Percentiles rank a stretch among this genome's conserved stretches.
phyloP scores from a whole-genome alignment of 164 flowering plant genomes.

The Pachysandra terminalis region DNA sequence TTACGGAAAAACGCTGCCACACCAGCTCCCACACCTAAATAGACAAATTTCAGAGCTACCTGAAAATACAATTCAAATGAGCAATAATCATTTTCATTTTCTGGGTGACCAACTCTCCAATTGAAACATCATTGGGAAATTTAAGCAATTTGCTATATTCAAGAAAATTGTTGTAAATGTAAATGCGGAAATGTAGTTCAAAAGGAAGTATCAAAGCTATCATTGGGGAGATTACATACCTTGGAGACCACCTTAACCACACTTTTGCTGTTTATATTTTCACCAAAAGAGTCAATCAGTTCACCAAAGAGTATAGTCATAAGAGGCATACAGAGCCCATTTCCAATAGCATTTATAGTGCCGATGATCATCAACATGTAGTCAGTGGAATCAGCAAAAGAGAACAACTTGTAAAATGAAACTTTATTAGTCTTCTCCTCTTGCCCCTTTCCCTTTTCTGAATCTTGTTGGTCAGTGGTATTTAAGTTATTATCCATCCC shows the following conservation, averaged over 20 bases:
- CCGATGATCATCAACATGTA: conserved; percentile 34
- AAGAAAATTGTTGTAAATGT: neutral
- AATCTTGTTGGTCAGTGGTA: neutral
- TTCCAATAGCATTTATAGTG: conserved; percentile 35
- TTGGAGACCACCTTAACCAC: conserved; percentile 31
- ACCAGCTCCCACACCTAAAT: conserved; percentile 44
- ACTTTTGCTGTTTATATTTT: conserved; percentile 7
- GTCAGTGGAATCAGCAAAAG: conserved; percentile 36
- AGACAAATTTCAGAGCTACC: conserved; percentile 44
- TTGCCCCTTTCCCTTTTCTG: conserved; percentile 5
- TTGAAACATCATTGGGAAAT: too few relatives aligned
- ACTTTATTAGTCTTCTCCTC: conserved; percentile 12
- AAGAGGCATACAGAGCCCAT: conserved; percentile 42
- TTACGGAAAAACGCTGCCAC: conserved; percentile 51
- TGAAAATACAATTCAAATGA: conserved; percentile 18
- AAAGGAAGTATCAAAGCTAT: neutral
- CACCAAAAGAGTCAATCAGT: conserved; percentile 33
- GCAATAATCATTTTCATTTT: too few relatives aligned
- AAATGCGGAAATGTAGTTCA: neutral
- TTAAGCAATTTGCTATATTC: neutral
- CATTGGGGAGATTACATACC: conserved; percentile 21
- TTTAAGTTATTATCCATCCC: neutral
- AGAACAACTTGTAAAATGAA: conserved; percentile 33
- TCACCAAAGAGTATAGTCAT: conserved; percentile 42
- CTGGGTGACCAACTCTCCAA: too few relatives aligned